These are phyloP conservation scores for Symbiodinium pilosum DNA, from an alignment of 73 alveolate genomes.

Conservation along the genomic window DNA sequence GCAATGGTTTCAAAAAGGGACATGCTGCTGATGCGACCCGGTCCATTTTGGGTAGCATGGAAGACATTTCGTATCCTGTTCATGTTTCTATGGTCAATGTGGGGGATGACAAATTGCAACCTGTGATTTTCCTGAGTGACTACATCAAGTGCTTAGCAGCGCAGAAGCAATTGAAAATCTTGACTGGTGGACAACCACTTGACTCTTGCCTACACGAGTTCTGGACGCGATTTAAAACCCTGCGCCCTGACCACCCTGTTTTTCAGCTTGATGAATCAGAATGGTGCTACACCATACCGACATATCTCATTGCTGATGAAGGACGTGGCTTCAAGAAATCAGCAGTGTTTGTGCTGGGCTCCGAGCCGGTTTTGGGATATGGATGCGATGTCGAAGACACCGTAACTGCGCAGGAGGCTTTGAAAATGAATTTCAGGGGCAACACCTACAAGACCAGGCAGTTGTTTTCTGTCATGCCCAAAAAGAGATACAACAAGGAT, in stretches of 20 bases:
- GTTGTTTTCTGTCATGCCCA: neutral
- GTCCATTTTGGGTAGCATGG: neutral
- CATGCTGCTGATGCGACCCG: neutral
- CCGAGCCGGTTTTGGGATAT: neutral
- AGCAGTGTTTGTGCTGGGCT: neutral
- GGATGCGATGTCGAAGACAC: neutral
- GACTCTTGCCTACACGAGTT: neutral
- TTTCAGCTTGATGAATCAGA: neutral
- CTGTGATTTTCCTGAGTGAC: neutral
- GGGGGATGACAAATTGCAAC: neutral
- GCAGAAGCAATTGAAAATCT: too few species aligned
- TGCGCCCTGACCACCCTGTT: neutral
- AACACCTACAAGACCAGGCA: neutral
- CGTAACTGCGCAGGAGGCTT: neutral
- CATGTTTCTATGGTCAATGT: neutral
- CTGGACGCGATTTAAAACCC: neutral
- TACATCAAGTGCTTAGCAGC: neutral
- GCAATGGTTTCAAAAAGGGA: neutral
- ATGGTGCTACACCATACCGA: neutral
- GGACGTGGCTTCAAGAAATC: neutral
- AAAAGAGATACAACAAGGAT: neutral
- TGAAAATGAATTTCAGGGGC: neutral
- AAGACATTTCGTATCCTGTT: neutral
- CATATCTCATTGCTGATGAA: neutral
- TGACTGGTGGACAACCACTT: neutral